phyloP scores from a whole-genome alignment of 352 stramenopile species.

The Phytophthora pluvialis region DNA sequence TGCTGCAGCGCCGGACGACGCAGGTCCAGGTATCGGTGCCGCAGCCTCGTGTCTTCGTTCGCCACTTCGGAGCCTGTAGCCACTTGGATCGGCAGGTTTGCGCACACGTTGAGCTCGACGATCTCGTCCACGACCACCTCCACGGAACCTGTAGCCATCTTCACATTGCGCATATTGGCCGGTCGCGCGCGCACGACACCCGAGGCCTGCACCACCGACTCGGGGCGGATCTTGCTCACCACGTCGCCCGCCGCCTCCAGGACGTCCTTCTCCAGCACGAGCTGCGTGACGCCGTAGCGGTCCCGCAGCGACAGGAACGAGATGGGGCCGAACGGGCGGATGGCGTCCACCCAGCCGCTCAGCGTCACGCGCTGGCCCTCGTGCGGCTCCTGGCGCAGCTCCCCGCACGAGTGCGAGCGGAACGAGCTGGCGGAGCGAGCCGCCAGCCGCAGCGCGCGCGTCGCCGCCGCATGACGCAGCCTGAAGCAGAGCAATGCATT shows the following conservation, averaged over 20 bases:
- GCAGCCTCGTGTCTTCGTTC: conserved; percentile 79
- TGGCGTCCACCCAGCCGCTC: conserved; percentile 83
- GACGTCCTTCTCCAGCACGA: conserved; percentile 76
- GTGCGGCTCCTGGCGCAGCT: conserved; percentile 63
- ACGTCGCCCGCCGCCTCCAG: conserved; percentile 50
- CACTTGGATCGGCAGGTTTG: conserved; percentile 69
- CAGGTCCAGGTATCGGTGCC: conserved; percentile 84
- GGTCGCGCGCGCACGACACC: conserved; percentile 67
- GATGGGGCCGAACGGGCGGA: conserved; percentile 78
- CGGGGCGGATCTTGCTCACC: conserved; percentile 63
- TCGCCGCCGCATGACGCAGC: conserved; percentile 19
- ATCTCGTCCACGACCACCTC: conserved; percentile 78
- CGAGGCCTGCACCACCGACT: conserved; percentile 73
- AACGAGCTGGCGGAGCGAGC: conserved; percentile 49
- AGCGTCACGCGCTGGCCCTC: conserved; percentile 66
- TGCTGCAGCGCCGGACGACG: conserved; percentile 75
- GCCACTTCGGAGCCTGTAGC: conserved; percentile 54
- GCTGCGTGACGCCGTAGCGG: conserved; percentile 78
- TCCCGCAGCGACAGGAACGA: conserved; percentile 87
- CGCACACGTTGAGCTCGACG: conserved; percentile 65
- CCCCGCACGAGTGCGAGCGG: conserved; percentile 79
- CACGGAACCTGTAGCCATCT: conserved; percentile 73
- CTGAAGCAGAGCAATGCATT: conserved; percentile 17
- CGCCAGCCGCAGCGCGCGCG: conserved; percentile 8
- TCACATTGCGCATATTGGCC: conserved; percentile 71